phyloP scores from a whole-genome alignment of 768 basidiomycete genomes.

The Boletus fagicola region DNA sequence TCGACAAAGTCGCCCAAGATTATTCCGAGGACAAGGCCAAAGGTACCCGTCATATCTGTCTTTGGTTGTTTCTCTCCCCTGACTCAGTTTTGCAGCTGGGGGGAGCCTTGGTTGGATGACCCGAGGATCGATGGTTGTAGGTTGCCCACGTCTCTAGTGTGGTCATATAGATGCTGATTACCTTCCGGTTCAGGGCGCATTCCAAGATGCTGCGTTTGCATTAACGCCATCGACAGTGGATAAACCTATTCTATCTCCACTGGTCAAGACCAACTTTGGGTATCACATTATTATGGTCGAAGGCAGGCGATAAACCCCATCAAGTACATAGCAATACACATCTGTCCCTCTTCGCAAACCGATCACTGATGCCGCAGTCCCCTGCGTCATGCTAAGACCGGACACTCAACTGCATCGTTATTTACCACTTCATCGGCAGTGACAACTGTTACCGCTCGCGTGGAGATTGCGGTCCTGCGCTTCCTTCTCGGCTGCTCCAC shows the following conservation, averaged over 20 bases:
- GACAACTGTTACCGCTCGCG: conserved; percentile 28
- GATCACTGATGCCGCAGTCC: neutral
- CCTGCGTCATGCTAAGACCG: conserved; percentile 19
- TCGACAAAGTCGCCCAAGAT: conserved; percentile 87
- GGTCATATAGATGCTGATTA: conserved; percentile 3
- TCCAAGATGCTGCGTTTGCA: conserved; percentile 87
- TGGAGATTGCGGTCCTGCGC: conserved; percentile 35
- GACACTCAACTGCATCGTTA: conserved; percentile 32
- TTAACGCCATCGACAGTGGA: conserved; percentile 77
- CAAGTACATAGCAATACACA: conserved; percentile 24
- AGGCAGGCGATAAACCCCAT: conserved; percentile 54
- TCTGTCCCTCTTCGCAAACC: conserved; percentile 10
- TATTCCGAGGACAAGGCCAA: conserved; percentile 93
- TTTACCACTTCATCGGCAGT: conserved; percentile 34
- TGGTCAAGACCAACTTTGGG: conserved; percentile 81
- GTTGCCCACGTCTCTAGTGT: conserved; percentile 18
- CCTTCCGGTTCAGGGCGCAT: conserved; percentile 47
- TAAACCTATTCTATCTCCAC: conserved; percentile 66
- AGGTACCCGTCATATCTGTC: conserved; percentile 39
- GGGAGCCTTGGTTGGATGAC: conserved; percentile 87
- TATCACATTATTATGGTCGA: conserved; percentile 94
- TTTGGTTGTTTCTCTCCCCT: conserved; percentile 1
- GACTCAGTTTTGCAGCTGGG: conserved; percentile 50
- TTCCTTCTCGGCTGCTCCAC: conserved; percentile 52
- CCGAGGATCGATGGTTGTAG: conserved; percentile 80